Base-by-base conservation (phyloP, 2,329 filamentous ascomycete genomes). In the Diplodia intermedia region DNA sequence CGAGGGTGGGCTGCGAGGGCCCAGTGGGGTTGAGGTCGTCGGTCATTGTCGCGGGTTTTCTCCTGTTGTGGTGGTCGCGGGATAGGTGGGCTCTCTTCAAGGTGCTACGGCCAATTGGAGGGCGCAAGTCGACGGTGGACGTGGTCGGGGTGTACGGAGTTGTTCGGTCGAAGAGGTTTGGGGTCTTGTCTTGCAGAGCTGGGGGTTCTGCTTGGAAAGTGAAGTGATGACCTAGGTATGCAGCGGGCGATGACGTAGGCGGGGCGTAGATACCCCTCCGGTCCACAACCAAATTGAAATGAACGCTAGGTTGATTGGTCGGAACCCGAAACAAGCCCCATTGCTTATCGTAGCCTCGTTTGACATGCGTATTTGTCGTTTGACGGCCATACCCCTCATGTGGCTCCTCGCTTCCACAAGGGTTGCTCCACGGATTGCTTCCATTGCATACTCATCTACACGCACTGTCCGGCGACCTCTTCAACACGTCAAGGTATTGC, bases 1-100 rank as follows among this genome's bases (percentile, higher is more conserved):
- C 66, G 36, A 76, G 75, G 57, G 77, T 76, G 20, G 83, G 83
- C 71, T 85, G 82, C 33, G 81, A 79, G 33, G 79, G 77, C 43
- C 77, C 80, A 6, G 56, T 60, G 56, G 56, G 56, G 56, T 60
- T 60, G 57, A 49, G 57, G 47, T 73, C 74, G 61, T 81, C 80
- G 69, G 79, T 74, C 70, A 82, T 77, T 65, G 80, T 82, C 66
- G 62, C 73, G n/a, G 33, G n/a, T 38, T 38, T 38, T 33, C 9
- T 23, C 2, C n/a, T 36, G 18, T 12, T 52, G 36, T n/a, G n/a
- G 62, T 53, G 6, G 29, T 66, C 11, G 63, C 3, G 43, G 23
- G 23, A 20, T 9, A 14, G 49, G 29, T 11, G 15, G 2, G 56
- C 53, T 38, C 20, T 33, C 31, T 33, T 33, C n/a, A 8, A 7